Base-by-base conservation (phyloP, 306 rosid genomes). In the Canavalia gladiata region DNA sequence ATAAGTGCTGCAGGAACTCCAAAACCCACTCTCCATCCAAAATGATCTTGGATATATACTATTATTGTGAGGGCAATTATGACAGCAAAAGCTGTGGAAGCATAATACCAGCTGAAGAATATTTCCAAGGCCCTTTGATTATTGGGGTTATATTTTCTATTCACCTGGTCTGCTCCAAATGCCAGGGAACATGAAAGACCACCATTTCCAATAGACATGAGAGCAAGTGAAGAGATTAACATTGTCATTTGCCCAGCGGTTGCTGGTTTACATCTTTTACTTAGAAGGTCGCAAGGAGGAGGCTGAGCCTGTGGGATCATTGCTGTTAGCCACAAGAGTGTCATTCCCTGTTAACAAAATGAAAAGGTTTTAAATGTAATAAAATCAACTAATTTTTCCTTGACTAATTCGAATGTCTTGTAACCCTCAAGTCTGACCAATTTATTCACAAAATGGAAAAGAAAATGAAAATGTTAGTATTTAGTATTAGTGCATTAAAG, bases 121-220 rank as follows among this genome's bases (percentile, higher is more conserved):
- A 83, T 87, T 55, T 90, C 90, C 55, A 92, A 18, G 9, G 83
- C 80, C 42, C 91, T 86, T 33, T 86, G 75, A 29, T 84, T 89
- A 3, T 85, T 89, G 7, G 90, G 86, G 58, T 85, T 75, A 2
- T 82, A 86, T 31, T 84, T 82, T 56, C 29, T 84, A 63, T 83
- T 75, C 31, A 90, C 57, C 60, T 92, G 97, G 52, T 92, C 95
- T 6, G 92, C 93, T 6, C 95, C 97, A 76, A 90, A 90, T 4
- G 95, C 85, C 0, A 92, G 34, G 42, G 92, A 86, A 66, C 93
- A 89, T 35, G 95, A 82, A n/a, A 88, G 54, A 4, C 97, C 97
- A 49, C 92, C 91, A 3, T 86, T 90, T 43, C 97, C 97, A 25
- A 90, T 63, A 7, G 91, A 77, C 71, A 89, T 85, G 29, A 92